Conservation (phyloP, 2,329 filamentous ascomycete genomes). For the Aureobasidium sp. region DNA sequence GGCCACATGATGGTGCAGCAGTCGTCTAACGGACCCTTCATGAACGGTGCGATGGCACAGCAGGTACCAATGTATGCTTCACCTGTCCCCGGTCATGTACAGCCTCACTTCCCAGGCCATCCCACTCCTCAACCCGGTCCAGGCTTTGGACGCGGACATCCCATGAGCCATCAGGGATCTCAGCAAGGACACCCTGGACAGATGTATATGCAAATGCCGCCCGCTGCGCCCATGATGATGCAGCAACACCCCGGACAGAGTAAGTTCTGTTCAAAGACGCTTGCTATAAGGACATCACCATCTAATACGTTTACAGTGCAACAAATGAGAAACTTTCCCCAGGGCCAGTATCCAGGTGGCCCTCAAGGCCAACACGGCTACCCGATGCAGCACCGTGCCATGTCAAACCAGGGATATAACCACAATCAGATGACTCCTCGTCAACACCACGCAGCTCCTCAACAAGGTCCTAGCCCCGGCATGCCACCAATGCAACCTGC, state of each 20-base stretch:
- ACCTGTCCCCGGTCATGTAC: slow-evolving; percentile 55
- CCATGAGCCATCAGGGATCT: slow-evolving; percentile 93
- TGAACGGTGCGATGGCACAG: slow-evolving; percentile 59
- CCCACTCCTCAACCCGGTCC: slow-evolving; percentile 38
- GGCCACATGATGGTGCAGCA: slow-evolving; percentile 74
- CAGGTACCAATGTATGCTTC: slow-evolving; percentile 76
- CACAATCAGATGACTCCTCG: slow-evolving; percentile 29
- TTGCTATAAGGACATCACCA: not conserved
- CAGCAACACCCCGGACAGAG: slow-evolving; percentile 17
- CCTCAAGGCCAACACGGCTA: slow-evolving; percentile 18
- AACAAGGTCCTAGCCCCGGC: slow-evolving; percentile 25
- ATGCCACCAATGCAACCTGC: slow-evolving; percentile 20
- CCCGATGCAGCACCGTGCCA: slow-evolving; percentile 23
- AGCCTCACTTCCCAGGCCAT: slow-evolving; percentile 52
- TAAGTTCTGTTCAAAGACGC: not conserved
- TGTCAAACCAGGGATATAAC: slow-evolving; percentile 23
- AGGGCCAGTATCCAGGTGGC: slow-evolving; percentile 15
- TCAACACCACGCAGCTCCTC: slow-evolving; percentile 26
- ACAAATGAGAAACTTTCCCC: slow-evolving; percentile 15
- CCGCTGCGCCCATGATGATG: slow-evolving; percentile 44
- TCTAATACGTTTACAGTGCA: slow-evolving; percentile 18
- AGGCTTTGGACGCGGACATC: slow-evolving; percentile 71
- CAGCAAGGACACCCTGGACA: slow-evolving; percentile 71
- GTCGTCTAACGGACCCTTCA: slow-evolving; percentile 60
- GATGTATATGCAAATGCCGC: slow-evolving; percentile 67